These are phyloP conservation scores for Lentinula lateritia DNA, from an alignment of 768 basidiomycete species.

Conservation along the genomic window DNA sequence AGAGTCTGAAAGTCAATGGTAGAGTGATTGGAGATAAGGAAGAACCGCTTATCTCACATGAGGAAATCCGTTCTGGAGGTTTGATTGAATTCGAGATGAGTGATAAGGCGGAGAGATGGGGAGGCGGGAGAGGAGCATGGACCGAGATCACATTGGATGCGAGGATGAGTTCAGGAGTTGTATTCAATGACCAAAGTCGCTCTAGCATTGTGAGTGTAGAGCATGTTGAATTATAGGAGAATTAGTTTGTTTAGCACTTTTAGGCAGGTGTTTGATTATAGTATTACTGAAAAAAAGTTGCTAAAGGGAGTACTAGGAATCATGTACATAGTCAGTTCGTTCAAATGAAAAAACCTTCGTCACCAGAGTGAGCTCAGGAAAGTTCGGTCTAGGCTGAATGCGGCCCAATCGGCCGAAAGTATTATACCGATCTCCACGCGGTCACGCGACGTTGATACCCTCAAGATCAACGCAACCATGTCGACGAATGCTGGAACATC, in stretches of 20 bases:
- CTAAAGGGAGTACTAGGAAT: too few species aligned
- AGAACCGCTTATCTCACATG: constrained; percentile 51
- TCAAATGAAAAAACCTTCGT: too few species aligned
- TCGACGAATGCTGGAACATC: constrained; percentile 12
- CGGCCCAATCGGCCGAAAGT: too few species aligned
- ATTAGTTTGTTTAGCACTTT: neutral
- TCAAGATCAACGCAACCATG: neutral
- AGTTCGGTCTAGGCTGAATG: too few species aligned
- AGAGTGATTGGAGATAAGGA: constrained; percentile 17
- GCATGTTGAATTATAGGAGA: neutral
- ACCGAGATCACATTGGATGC: neutral
- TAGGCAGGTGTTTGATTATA: neutral
- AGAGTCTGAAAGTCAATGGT: constrained; percentile 55
- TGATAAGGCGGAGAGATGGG: constrained; percentile 40
- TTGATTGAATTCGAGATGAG: constrained; percentile 64
- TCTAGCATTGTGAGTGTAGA: neutral
- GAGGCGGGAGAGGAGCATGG: constrained; percentile 9
- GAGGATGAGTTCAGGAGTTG: neutral
- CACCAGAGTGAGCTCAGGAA: too few species aligned
- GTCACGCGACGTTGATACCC: neutral
- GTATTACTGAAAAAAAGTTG: too few species aligned
- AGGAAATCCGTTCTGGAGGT: constrained; percentile 54
- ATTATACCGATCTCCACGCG: neutral
- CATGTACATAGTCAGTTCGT: too few species aligned
- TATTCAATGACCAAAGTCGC: neutral